Conservation (phyloP, 106 monocot genomes). For the Dactylorhiza incarnata region DNA sequence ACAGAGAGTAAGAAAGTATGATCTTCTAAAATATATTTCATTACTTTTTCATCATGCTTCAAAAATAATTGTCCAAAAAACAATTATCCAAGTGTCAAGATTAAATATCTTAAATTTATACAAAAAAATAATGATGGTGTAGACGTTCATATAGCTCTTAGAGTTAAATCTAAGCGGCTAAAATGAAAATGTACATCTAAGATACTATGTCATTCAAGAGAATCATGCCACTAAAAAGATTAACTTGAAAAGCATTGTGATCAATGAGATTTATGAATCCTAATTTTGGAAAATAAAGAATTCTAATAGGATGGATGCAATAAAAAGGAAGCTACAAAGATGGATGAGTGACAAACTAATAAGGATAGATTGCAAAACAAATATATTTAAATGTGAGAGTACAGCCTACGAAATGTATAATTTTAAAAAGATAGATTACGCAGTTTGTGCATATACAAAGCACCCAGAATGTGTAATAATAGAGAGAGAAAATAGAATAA, state of each 20-base stretch:
- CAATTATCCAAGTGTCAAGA: neutral
- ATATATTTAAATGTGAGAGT: neutral
- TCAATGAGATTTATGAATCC: neutral
- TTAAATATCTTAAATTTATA: neutral
- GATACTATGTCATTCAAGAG: neutral
- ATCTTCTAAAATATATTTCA: neutral
- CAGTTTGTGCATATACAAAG: neutral
- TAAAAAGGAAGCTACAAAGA: neutral
- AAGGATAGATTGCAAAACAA: neutral
- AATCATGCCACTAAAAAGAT: neutral
- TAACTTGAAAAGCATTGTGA: neutral
- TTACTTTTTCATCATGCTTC: no score
- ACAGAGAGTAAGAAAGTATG: no score
- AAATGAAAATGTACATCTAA: no score
- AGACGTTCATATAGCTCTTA: no score
- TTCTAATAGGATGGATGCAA: neutral
- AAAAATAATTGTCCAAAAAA: no score
- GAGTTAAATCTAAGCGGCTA: neutral
- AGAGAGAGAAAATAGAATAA: neutral
- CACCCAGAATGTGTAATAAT: neutral
- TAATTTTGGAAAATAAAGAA: neutral
- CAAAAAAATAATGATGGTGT: neutral
- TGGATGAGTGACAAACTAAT: neutral
- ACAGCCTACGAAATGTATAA: neutral
- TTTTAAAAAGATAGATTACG: neutral